Base-by-base conservation (phyloP, 139 green algal species). In the Chlamydomonas eustigma region DNA sequence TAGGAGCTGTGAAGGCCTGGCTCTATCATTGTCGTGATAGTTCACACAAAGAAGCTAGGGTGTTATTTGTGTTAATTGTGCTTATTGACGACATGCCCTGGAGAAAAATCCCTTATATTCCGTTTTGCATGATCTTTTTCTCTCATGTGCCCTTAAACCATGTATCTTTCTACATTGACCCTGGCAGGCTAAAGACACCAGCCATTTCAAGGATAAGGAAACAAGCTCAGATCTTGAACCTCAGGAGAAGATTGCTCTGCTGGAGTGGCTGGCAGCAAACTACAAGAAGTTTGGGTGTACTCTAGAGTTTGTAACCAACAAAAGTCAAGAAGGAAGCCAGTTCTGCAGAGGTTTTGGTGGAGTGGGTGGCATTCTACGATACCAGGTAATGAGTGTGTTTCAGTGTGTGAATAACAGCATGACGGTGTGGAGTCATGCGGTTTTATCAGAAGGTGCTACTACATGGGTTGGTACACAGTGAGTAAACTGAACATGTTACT, bases 231-330 rank as follows among this genome's bases (percentile, higher is more conserved):
- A 97, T 74, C 86, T 99, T 72, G 96, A 99, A 82, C 89, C 97
- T 22, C 81, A 92, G 34, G 93, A 98, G 67, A 97, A 95, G 80
- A 84, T 90, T 77, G 83, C 93, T 31, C 76, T 99, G 78, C 80
- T 99, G 8, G 96, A 99, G 85, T 99, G 96, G 96, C 85, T 99
- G 25, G 96, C 96, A 28, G 91, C 97, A 74, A 93, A 93, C 81
- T 99, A 99, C 91, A 98, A 97, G 79, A 96, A 97, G 80, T 99
- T 99, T 85, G 96, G 96, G 2, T 99, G 96, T 86, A 73, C 76
- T 72, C 83, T 98, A 2, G 95, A 99, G 85, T 98, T 99, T 82
- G 81, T 99, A 24, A 98, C 95, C 25, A 96, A 98, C 87, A 94
- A 89, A 78, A 79, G 86, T 2, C 90, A 99, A 77, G 95, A 99